Conservation (phyloP, 164 flowering plant genomes). For the Pachysandra terminalis region DNA sequence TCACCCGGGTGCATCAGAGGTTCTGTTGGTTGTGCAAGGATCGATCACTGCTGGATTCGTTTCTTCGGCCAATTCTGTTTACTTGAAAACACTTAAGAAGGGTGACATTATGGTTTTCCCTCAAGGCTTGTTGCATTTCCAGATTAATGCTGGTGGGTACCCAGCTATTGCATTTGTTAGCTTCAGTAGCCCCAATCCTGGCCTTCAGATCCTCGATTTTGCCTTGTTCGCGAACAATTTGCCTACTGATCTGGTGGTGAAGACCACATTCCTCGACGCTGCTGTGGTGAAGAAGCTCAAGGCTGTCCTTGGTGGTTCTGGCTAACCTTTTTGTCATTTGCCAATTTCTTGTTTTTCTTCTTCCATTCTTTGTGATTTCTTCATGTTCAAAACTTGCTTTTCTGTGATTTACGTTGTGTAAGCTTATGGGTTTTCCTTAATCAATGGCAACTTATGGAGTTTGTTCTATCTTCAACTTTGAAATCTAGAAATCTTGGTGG, state of each 20-base stretch:
- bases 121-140: slow-evolving; percentile 61
- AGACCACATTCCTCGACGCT: slow-evolving; percentile 52
- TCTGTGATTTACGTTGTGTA: not conserved
- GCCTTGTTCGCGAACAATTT: slow-evolving; percentile 52
- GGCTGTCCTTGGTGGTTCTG: slow-evolving; percentile 62
- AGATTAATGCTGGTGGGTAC: slow-evolving; percentile 37
- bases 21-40: slow-evolving; percentile 41
- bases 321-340: slow-evolving; percentile 14
- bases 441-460: not conserved
- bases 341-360: not conserved
- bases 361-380: not conserved
- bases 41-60: slow-evolving; percentile 51
- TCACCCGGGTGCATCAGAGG: slow-evolving; percentile 49
- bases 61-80: slow-evolving; percentile 35
- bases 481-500: not conserved
- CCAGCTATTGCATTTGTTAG: slow-evolving; percentile 41
- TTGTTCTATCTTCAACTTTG: not conserved
- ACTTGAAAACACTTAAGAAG: slow-evolving; percentile 35
- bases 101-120: slow-evolving; percentile 67
- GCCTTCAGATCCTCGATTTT: slow-evolving; percentile 50
- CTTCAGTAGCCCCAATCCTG: slow-evolving; percentile 58
- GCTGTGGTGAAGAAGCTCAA: slow-evolving; percentile 64
- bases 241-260: slow-evolving; percentile 43
- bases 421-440: slow-evolving; percentile 3
- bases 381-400: not conserved